A percentile compares a stretch with the other conserved stretches of the same genome.
Conservation (phyloP, 2,329 filamentous ascomycete genomes). For the Pezicula rhizophila region DNA sequence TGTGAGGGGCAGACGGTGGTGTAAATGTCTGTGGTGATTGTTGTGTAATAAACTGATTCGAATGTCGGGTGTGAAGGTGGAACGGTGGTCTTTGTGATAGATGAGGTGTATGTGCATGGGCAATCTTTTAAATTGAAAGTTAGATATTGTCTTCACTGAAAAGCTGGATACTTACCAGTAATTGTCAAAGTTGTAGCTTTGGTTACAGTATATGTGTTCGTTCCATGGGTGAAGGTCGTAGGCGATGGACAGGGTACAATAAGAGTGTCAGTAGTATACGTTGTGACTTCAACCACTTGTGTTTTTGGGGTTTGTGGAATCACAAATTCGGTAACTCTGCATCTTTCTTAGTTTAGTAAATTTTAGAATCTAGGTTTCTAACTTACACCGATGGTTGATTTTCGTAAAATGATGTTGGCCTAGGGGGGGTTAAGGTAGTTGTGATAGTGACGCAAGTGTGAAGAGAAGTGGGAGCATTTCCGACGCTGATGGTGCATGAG, state of each 20-base stretch:
- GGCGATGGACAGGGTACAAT: conserved; percentile 44
- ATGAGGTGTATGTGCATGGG: conserved; percentile 35
- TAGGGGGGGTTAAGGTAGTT: background rate
- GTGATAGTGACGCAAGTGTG: background rate
- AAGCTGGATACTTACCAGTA: conserved; percentile 17
- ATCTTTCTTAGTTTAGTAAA: background rate
- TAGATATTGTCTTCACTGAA: background rate
- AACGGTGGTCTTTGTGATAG: conserved; percentile 27
- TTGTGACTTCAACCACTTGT: background rate
- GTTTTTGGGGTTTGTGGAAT: background rate
- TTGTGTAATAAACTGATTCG: background rate
- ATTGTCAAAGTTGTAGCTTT: conserved; percentile 39
- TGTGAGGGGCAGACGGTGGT: conserved; percentile 45
- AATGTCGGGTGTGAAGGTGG: background rate
- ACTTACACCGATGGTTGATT: no score
- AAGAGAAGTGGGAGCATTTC: background rate
- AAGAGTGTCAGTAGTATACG: conserved; percentile 27
- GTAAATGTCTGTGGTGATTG: conserved; percentile 29
- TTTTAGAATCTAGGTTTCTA: no score
- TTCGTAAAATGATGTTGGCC: background rate
- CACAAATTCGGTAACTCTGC: background rate
- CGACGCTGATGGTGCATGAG: background rate
- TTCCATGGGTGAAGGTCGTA: conserved; percentile 27
- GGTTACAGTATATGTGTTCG: background rate
- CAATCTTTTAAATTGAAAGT: conserved; percentile 13